A percentile compares a stretch with the other conserved stretches of the same genome.
phyloP scores from a whole-genome alignment of 148 eudicot species.

The Chenopodium album region DNA sequence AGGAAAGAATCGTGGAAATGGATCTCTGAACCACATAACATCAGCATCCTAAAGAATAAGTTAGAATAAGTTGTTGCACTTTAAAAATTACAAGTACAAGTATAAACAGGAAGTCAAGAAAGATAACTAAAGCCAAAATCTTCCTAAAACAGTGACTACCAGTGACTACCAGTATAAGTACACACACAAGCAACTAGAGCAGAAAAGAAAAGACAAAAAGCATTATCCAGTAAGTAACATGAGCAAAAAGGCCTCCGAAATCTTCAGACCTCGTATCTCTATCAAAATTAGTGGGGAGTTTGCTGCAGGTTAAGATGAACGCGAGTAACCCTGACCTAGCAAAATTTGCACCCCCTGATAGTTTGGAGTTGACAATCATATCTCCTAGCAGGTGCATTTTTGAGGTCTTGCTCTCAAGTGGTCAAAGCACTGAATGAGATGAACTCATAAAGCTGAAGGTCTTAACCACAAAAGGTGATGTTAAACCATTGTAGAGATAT shows the following conservation, averaged over 20 bases:
- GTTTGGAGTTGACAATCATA: too few species aligned
- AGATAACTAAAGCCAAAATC: not conserved
- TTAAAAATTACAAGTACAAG: not conserved
- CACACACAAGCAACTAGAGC: not conserved
- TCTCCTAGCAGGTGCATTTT: too few species aligned
- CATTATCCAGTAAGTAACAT: not conserved
- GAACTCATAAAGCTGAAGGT: too few species aligned
- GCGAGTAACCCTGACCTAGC: too few species aligned
- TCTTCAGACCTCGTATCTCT: too few species aligned
- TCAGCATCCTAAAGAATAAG: conserved; percentile 54
- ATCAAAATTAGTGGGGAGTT: too few species aligned
- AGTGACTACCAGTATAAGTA: not conserved
- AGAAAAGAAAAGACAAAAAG: not conserved
- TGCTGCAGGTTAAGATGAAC: too few species aligned
- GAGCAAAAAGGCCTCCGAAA: not conserved
- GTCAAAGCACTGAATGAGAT: too few species aligned
- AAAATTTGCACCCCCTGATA: too few species aligned
- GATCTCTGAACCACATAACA: conserved; percentile 71
- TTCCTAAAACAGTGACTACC: not conserved
- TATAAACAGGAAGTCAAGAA: not conserved
- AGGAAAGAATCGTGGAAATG: conserved; percentile 44
- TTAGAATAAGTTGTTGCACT: not conserved
- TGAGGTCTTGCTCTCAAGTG: too few species aligned
- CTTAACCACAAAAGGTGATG: too few species aligned
- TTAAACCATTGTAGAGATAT: not conserved